These are phyloP conservation scores for Friedmanniomyces simplex DNA, from an alignment of 495 filamentous ascomycete species.

Conservation along the genomic window DNA sequence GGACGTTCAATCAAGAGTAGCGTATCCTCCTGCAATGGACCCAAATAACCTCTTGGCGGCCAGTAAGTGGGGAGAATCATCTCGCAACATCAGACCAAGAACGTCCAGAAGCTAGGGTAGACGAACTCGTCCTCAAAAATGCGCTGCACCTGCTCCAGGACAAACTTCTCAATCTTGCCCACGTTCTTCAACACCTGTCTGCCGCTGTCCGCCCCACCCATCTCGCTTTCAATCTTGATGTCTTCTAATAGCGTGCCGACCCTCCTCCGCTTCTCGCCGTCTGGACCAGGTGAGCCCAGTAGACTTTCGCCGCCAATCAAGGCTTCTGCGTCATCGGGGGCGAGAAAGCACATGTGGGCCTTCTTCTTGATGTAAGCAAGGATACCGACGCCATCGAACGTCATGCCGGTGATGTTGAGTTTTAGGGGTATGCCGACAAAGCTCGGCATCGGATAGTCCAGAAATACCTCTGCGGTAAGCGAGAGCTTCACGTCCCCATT, in stretches of 20 bases:
- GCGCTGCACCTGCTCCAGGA: constrained; percentile 87
- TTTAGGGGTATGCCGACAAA: constrained; percentile 89
- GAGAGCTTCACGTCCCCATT: constrained; percentile 73
- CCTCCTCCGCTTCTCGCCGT: constrained; percentile 10
- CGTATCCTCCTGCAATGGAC: no score
- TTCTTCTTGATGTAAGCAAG: constrained; percentile 76
- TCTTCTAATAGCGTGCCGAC: constrained; percentile 74
- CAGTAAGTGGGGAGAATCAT: not conserved
- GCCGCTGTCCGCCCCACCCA: constrained; percentile 78
- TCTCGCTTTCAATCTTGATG: constrained; percentile 93
- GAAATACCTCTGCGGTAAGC: constrained; percentile 83
- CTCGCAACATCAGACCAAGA: constrained; percentile 54
- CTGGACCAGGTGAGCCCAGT: constrained; percentile 21
- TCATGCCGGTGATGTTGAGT: constrained; percentile 84
- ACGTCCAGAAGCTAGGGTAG: constrained; percentile 97
- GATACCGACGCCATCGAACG: constrained; percentile 88
- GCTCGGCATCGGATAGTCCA: constrained; percentile 95
- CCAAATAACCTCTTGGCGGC: no score
- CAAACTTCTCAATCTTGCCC: constrained; percentile 94
- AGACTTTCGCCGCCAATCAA: constrained; percentile 28
- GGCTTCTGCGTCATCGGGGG: constrained; percentile 72
- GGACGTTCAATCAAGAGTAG: no score
- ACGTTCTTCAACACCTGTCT: constrained; percentile 96
- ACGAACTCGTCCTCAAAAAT: constrained; percentile 99
- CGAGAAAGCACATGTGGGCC: constrained; percentile 85